Base-by-base conservation (phyloP, 2,329 filamentous ascomycete species). In the Dendryphion nanum region DNA sequence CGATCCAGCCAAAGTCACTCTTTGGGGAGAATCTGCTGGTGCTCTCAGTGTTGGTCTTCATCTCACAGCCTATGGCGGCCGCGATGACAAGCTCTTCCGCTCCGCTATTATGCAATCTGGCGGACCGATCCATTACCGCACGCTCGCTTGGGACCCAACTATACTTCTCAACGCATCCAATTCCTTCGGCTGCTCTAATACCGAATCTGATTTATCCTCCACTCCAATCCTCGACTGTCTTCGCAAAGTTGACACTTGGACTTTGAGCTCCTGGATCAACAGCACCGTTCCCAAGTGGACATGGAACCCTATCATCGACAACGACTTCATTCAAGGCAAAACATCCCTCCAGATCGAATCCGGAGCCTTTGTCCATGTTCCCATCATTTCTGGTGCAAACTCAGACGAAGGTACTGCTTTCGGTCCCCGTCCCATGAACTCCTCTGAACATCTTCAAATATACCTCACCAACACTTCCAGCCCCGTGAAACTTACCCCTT, bases 321-420 rank as follows among this genome's bases (percentile, higher is more conserved):
- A 75, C 1, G 76, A 81, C 50, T 71, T 82, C 34, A 66, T 83
- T 13, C 63, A 66, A 7, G 70, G 71, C 6, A 75, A 71, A 45
- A 74, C 72, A 2, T 76, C 75, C 7, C 57, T 71, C 5, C 77
- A 82, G 47, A 64, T 86, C 5, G 63, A 67, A 2, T 57, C 71
- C 4, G 81, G 80, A 33, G 72, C 73, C 12, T 84, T 85, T 45
- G 76, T 83, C 39, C 72, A 78, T 35, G 78, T 86, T 0, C 79
- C 82, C 1, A 73, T 85, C 28, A 69, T 86, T 5, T 67, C 75
- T 21, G 83, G 83, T 6, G 74, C 74, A 24, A 86, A 84, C 57
- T 75, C 74, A 1, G 83, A 86, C 48, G 83, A 87, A 56, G 83
- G 80, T 3, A 75, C 74, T 1, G 66, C 68, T 1, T 83, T 82